Conservation (phyloP, 352 stramenopile species). For the Globisporangium spiculum region DNA sequence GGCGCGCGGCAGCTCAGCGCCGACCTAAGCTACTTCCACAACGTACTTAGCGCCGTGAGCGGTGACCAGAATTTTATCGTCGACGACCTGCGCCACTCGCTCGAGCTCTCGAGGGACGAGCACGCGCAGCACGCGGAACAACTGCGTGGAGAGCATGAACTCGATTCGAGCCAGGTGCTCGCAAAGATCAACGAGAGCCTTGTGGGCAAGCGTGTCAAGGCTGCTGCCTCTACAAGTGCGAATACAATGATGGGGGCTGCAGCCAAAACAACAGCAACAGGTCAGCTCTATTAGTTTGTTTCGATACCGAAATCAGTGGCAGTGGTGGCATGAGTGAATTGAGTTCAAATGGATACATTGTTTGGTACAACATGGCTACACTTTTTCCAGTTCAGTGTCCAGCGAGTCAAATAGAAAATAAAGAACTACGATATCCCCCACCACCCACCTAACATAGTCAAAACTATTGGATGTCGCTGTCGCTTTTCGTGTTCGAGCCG, state of each 20-base stretch:
- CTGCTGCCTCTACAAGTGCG: background rate
- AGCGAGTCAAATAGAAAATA: background rate
- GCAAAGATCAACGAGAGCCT: constrained; percentile 50
- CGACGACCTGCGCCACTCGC: constrained; percentile 39
- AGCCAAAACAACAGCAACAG: background rate
- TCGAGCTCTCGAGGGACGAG: constrained; percentile 32
- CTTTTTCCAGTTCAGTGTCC: background rate
- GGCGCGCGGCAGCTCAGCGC: constrained; percentile 59
- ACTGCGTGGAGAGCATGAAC: constrained; percentile 25
- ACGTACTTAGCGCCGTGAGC: constrained; percentile 72
- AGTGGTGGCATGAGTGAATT: background rate
- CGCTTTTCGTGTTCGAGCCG: constrained; percentile 16
- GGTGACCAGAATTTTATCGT: constrained; percentile 53
- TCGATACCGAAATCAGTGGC: background rate
- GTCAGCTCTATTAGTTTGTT: background rate
- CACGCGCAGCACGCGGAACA: constrained; percentile 34
- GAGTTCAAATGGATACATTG: constrained; percentile 1
- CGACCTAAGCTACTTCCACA: constrained; percentile 79
- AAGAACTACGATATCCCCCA: background rate
- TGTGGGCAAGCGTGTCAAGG: constrained; percentile 25
- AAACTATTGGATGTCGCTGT: constrained; percentile 2
- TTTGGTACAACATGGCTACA: constrained; percentile 1
- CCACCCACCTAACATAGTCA: background rate
- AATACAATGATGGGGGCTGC: background rate
- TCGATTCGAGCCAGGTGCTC: constrained; percentile 30